phyloP scores from a whole-genome alignment of 2,329 filamentous ascomycete species.

The Ilyonectria mors-panacis region DNA sequence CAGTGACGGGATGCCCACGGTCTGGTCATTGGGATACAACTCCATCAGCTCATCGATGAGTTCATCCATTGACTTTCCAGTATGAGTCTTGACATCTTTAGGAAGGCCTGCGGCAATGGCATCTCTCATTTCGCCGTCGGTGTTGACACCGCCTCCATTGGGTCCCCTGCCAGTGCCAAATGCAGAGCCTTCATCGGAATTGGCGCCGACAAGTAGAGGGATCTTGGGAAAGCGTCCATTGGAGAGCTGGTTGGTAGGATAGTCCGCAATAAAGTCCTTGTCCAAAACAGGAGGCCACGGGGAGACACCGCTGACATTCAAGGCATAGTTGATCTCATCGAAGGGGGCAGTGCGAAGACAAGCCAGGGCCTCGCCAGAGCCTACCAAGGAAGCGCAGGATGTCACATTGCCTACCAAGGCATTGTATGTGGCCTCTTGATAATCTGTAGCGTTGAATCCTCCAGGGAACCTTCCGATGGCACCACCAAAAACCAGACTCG shows the following conservation, averaged over 20 bases:
- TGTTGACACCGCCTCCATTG: conserved; percentile 41
- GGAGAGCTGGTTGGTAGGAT: conserved; percentile 49
- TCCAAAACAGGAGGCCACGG: conserved; percentile 52
- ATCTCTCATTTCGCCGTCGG: conserved; percentile 48
- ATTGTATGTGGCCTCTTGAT: conserved; percentile 49
- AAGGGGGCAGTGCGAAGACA: conserved; percentile 49
- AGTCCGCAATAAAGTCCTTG: conserved; percentile 53
- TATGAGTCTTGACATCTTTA: conserved; percentile 21
- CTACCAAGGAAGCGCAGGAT: conserved; percentile 40
- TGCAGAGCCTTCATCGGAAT: conserved; percentile 51
- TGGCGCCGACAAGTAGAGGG: conserved; percentile 54
- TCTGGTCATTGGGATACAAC: conserved; percentile 52
- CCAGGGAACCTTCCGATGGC: conserved; percentile 48
- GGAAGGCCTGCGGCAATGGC: conserved; percentile 31
- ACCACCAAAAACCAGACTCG: conserved; percentile 62
- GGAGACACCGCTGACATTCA: conserved; percentile 26
- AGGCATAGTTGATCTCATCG: conserved; percentile 45
- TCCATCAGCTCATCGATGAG: conserved; percentile 44
- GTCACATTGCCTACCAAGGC: conserved; percentile 47
- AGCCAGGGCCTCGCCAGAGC: conserved; percentile 42
- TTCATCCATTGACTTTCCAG: conserved; percentile 42
- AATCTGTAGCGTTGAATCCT: conserved; percentile 48
- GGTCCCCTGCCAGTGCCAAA: conserved; percentile 42
- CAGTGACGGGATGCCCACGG: conserved; percentile 53
- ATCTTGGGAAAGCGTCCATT: conserved; percentile 54